Conservation (phyloP, 129 eudicot species). For the Pseudognaphalium luteoalbum region DNA sequence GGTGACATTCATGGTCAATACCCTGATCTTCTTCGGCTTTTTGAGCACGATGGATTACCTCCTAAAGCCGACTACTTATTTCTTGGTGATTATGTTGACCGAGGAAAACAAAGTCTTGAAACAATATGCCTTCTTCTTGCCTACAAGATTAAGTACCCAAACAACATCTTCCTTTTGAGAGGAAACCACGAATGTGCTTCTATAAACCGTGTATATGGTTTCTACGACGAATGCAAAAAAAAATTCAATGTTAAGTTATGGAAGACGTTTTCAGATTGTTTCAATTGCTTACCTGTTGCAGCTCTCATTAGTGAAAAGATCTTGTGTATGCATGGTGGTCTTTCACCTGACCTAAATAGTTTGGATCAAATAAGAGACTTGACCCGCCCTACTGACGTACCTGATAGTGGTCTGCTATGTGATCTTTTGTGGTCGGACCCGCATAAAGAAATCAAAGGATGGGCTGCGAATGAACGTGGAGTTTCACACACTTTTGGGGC, state of each 20-base stretch:
- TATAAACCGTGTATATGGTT: constrained; percentile 53
- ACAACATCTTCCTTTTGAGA: constrained; percentile 44
- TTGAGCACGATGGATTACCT: constrained; percentile 57
- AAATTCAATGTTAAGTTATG: constrained; percentile 54
- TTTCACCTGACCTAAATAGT: constrained; percentile 51
- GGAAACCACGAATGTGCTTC: constrained; percentile 55
- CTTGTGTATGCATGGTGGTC: constrained; percentile 68
- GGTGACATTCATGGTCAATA: constrained; percentile 71
- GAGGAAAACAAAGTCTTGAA: constrained; percentile 69
- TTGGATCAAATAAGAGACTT: constrained; percentile 54
- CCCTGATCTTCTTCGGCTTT: constrained; percentile 61
- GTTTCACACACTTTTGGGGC: constrained; percentile 62
- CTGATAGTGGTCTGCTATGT: constrained; percentile 53
- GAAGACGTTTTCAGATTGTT: constrained; percentile 45
- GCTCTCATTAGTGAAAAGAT: constrained; percentile 56
- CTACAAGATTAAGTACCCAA: constrained; percentile 48
- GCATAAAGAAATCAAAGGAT: constrained; percentile 59
- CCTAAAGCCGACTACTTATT: constrained; percentile 54
- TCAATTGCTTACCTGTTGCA: constrained; percentile 60
- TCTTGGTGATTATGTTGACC: constrained; percentile 60
- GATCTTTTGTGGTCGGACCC: constrained; percentile 63
- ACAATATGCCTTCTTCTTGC: constrained; percentile 55
- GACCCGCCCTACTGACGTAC: constrained; percentile 46
- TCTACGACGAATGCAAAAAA: constrained; percentile 49
- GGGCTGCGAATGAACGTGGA: constrained; percentile 67